Percentiles rank a stretch among this genome's conserved stretches.
These are phyloP conservation scores for Camelina hispida DNA, from an alignment of 345 rosid genomes.

Conservation along the genomic window DNA sequence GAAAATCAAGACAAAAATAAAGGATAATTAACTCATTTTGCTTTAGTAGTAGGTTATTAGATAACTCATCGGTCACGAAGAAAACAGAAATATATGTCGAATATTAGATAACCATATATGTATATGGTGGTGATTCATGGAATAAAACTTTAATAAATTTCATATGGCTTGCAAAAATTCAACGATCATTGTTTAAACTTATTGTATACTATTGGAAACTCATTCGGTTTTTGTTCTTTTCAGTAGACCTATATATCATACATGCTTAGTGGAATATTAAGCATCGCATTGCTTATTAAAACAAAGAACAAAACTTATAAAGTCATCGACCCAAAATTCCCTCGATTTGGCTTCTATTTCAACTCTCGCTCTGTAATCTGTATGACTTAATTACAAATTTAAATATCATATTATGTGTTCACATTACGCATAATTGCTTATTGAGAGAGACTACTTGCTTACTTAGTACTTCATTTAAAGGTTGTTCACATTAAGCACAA, in stretches of 20 bases:
- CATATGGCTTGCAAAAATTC: neutral
- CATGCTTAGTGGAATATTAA: slow-evolving; percentile 13
- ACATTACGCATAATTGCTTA: too few species aligned
- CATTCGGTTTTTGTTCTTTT: neutral
- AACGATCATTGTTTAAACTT: slow-evolving; percentile 9
- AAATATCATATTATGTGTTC: too few species aligned
- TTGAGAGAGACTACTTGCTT: too few species aligned
- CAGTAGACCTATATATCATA: slow-evolving; percentile 17
- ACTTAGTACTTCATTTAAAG: too few species aligned
- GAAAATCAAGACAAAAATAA: too few species aligned
- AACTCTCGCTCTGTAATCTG: too few species aligned
- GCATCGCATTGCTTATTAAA: slow-evolving; percentile 26
- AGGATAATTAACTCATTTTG: too few species aligned
- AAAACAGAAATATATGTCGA: neutral
- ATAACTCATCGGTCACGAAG: neutral
- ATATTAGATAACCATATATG: neutral
- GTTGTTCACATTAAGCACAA: too few species aligned
- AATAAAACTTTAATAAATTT: neutral
- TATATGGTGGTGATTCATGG: neutral
- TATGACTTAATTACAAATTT: too few species aligned
- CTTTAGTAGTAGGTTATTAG: too few species aligned
- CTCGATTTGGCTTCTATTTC: too few species aligned
- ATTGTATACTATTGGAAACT: neutral
- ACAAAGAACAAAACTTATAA: neutral
- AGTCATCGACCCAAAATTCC: too few species aligned